Base-by-base conservation (phyloP, 768 basidiomycete genomes). In the Termitomyces bulborhizus region DNA sequence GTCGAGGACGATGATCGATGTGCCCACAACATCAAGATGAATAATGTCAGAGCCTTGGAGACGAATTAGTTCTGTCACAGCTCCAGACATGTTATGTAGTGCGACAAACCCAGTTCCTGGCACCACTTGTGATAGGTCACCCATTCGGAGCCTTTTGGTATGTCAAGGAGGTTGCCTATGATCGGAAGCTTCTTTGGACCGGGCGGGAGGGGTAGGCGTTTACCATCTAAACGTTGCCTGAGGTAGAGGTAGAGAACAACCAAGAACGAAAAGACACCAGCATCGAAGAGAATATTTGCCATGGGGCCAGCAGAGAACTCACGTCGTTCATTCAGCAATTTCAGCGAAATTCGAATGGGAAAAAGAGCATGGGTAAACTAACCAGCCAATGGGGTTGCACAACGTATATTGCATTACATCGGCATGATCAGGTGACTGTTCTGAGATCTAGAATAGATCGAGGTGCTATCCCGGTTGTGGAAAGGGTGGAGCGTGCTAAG, bases 1-100 rank as follows among this genome's bases (percentile, higher is more conserved):
- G 50, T 67, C 63, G 5, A 68, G 47, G 21, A 67, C 55, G 31
- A 67, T 52, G n/a, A 69, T 53, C 0, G 62, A 63, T n/a, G 59
- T 59, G 3, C 68, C 66, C 1, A 53, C 49, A 4, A 63, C 47
- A 46, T 60, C 5, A 29, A 45, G 27, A 29, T 45, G 27, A 45
- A 45, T 45, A 13, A 45, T 45, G 44, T 45, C 44, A 15, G 64
- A 63, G 26, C 54, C 64, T 65, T 37, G 3, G 8, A 13, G 24
- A 29, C 8, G 27, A 8, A 7, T 40, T 11, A 29, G 37, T 18
- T 1, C 18, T 21, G 21, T 40, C 7, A 29, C 2, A 6, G 7
- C 31, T 32, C 6, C 12, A 32, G 11, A 11, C 8, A 11, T 9
- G 31, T 0, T 3, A 7, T 13, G 16, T 1, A 18, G 18, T 1